These are phyloP conservation scores for Aspergillus quadricinctus DNA, from an alignment of 2,329 filamentous ascomycete genomes.

Conservation along the genomic window DNA sequence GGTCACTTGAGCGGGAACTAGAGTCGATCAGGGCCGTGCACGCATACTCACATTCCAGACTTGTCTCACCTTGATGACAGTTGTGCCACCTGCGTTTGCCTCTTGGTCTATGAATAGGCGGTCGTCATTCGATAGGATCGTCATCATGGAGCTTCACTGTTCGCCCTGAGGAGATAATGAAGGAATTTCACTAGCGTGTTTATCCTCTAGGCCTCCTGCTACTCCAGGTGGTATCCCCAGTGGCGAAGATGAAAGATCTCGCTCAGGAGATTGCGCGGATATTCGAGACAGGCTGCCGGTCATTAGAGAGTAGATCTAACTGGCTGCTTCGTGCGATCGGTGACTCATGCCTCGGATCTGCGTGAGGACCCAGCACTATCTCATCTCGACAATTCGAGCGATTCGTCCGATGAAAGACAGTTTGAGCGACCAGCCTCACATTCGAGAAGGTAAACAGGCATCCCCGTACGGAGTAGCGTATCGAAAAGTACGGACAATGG, in stretches of 20 bases:
- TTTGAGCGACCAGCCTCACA: background rate
- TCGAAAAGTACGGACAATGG: background rate
- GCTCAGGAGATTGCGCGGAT: background rate
- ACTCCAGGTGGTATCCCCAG: background rate
- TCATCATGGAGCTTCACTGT: background rate
- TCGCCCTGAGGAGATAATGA: background rate
- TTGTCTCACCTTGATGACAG: background rate
- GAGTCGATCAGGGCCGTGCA: conserved; percentile 27
- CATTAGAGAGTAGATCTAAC: background rate
- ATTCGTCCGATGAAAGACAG: background rate
- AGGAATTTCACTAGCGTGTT: background rate
- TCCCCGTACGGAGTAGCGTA: background rate
- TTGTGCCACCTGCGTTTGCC: background rate
- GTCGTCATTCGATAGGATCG: background rate
- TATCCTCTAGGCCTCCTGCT: background rate
- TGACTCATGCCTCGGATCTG: background rate
- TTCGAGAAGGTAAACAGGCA: background rate
- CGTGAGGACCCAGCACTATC: background rate
- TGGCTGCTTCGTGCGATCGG: background rate
- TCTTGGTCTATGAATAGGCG: background rate
- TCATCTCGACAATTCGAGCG: background rate
- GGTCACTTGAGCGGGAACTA: conserved; percentile 28
- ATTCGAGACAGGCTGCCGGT: background rate
- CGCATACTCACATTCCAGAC: conserved; percentile 7
- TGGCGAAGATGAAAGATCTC: background rate